These are phyloP conservation scores for Lentinula novae-zelandiae DNA, from an alignment of 1,284 basidiomycete species.

Conservation along the genomic window DNA sequence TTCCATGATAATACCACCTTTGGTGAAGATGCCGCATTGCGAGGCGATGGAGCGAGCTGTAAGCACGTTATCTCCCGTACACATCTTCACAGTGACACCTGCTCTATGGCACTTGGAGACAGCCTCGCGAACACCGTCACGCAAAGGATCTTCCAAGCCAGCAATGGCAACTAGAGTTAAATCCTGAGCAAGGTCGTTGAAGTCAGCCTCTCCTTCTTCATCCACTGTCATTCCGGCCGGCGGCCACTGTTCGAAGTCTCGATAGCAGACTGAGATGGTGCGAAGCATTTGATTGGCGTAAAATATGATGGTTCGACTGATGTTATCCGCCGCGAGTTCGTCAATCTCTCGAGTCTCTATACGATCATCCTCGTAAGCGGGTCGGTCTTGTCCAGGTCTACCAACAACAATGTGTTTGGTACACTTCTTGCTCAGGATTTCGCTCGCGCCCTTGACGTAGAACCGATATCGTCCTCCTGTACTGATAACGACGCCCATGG, in stretches of 20 bases:
- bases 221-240: conserved; percentile 46
- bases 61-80: conserved; percentile 96
- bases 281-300: conserved; percentile 95
- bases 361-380: conserved; percentile 20
- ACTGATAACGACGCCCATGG: conserved; percentile 90
- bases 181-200: conserved; percentile 66
- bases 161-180: conserved; percentile 86
- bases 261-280: conserved; percentile 91
- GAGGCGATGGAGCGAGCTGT: conserved; percentile 92
- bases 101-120: conserved; percentile 85
- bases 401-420: conserved; percentile 68
- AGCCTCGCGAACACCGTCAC: conserved; percentile 85
- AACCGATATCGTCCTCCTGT: conserved; percentile 64
- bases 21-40: conserved; percentile 92
- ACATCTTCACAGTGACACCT: conserved; percentile 98
- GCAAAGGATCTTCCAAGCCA: conserved; percentile 95
- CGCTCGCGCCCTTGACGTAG: conserved; percentile 91
- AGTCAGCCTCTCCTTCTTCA: conserved; percentile 66
- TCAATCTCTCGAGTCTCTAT: conserved; percentile 65
- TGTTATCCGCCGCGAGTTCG: conserved; percentile 69
- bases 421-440: conserved; percentile 84
- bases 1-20: conserved; percentile 96
- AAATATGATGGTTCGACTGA: conserved; percentile 89
- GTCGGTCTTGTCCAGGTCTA: conserved; percentile 26
- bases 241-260: conserved; percentile 87